A percentile compares a stretch with the other conserved stretches of the same genome.
Evolutionary conservation across 2,329 filamentous ascomycete genomes (phyloP).

Genomic region (Penicillium concentricum): DNA sequence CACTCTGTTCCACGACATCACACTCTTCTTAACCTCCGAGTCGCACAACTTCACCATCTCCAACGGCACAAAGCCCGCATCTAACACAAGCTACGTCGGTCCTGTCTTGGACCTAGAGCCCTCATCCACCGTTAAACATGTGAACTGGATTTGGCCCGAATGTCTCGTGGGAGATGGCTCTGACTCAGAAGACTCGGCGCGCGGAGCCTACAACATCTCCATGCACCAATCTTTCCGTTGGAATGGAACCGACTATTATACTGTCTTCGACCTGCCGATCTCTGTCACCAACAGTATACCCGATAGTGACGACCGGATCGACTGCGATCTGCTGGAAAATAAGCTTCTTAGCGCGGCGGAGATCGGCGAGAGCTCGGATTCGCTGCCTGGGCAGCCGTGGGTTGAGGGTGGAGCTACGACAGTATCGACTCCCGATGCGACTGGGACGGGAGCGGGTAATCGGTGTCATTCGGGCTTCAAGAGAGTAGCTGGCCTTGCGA

Average conservation of each 20-base stretch:
- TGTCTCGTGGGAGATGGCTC: constrained; percentile 64
- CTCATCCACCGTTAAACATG: constrained; percentile 69
- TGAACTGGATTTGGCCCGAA: constrained; percentile 70
- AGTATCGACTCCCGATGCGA: constrained; percentile 1
- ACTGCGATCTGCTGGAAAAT: constrained; percentile 28
- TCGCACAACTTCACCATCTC: constrained; percentile 64
- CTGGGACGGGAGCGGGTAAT: background rate
- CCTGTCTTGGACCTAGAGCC: constrained; percentile 64
- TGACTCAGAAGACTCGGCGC: constrained; percentile 46
- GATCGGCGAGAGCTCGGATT: constrained; percentile 20
- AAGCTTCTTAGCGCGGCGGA: constrained; percentile 16
- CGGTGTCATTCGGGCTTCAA: background rate
- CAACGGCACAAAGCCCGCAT: constrained; percentile 57
- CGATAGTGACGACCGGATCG: constrained; percentile 21
- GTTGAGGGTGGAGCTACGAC: constrained; percentile 9
- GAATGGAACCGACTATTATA: constrained; percentile 64
- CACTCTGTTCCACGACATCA: constrained; percentile 19
- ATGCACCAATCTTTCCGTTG: constrained; percentile 69
- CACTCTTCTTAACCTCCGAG: constrained; percentile 19
- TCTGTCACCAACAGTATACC: constrained; percentile 64
- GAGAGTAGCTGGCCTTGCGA: background rate
- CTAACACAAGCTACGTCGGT: constrained; percentile 53
- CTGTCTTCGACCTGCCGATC: constrained; percentile 69
- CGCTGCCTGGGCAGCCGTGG: constrained; percentile 27
- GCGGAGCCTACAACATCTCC: constrained; percentile 68